A percentile compares a stretch with the other conserved stretches of the same genome.
These are phyloP conservation scores for Persicaria tinctoria DNA, from an alignment of 148 eudicot genomes.

Conservation along the genomic window DNA sequence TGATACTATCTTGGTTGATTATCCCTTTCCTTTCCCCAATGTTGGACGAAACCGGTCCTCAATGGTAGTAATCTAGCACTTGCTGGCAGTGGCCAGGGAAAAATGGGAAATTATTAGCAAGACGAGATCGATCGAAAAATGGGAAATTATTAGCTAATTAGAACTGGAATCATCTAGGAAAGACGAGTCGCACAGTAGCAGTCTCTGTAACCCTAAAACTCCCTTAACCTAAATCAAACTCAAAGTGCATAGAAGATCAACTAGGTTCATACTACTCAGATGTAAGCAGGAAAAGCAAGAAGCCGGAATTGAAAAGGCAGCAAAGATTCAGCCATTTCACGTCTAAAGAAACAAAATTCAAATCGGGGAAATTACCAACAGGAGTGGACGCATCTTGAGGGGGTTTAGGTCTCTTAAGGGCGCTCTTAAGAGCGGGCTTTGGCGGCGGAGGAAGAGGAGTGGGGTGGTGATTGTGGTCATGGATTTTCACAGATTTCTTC, in stretches of 20 bases:
- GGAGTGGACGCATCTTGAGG: constrained; percentile 23
- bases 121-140: not conserved
- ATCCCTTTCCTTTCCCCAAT: too few species aligned
- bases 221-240: not conserved
- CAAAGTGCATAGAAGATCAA: not conserved
- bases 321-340: too few species aligned
- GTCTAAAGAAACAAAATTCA: too few species aligned
- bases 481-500: constrained; percentile 23
- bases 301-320: not conserved
- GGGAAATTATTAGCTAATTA: not conserved
- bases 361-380: constrained; percentile 26
- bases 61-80: not conserved
- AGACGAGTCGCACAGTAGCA: not conserved
- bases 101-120: too few species aligned
- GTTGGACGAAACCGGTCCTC: not conserved
- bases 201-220: not conserved
- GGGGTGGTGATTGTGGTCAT: not conserved
- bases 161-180: too few species aligned
- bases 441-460: constrained; percentile 22
- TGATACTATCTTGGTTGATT: too few species aligned
- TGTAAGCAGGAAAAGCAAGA: too few species aligned
- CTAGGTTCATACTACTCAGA: not conserved
- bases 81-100: not conserved
- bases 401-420: constrained; percentile 68
- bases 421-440: constrained; percentile 61